Base-by-base conservation (phyloP, 306 rosid genomes). In the Albizia julibrissin region DNA sequence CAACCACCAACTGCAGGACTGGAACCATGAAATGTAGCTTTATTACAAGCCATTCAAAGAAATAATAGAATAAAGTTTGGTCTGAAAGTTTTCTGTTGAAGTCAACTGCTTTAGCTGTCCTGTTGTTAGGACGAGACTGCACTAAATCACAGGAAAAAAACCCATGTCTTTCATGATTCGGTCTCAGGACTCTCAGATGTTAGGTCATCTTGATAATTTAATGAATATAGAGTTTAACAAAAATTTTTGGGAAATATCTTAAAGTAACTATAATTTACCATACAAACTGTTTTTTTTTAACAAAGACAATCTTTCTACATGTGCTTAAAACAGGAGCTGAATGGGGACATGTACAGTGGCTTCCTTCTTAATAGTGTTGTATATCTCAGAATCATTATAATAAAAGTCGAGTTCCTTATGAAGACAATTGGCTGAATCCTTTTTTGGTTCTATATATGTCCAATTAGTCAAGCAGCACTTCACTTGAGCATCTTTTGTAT, bases 1-100 rank as follows among this genome's bases (percentile, higher is more conserved):
- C 56, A 71, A 14, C 59, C 59, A 24, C 27, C 69, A 76, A 26
- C 59, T 52, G 24, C 59, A 19, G 59, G 59, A 22, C 21, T 19
- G 59, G 46, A 39, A 39, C 26, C 26, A 34, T 33, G 72, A 29
- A 42, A 39, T 56, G 19, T 12, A 0, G 18, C 70, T 56, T 75
- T 59, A 24, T 75, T 75, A 9, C 68, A 13, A 37, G n/a, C 69
- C 79, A 59, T n/a, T 40, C 74, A 69, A 42, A 5, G 33, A 69
- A 42, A 11, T n/a, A 69, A 40, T 42, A 11, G 54, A 11, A 40
- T 9, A 42, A 42, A 69, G 10, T 22, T 69, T 69, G 74, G 46
- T 69, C 21, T 69, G 74, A 69, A 67, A 67, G 9, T n/a, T 40
- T n/a, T 69, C 10, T 11, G 34, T 40, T n/a, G 31, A 49, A 49